phyloP scores from a whole-genome alignment of 192 early-diverging fungal genomes.

The Podila epicladia region DNA sequence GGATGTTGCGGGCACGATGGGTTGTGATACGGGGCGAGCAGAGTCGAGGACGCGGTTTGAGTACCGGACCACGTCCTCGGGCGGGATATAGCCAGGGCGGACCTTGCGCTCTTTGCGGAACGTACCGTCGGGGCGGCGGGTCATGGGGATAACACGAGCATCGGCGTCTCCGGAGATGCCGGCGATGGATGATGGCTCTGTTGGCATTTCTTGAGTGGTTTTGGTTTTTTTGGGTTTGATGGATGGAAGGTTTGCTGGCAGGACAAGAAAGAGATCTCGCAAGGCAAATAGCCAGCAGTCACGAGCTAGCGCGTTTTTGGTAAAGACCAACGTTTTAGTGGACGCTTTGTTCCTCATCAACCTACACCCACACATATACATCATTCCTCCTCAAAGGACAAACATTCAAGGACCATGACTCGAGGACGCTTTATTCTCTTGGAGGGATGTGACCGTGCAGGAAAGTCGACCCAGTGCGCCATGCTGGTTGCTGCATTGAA shows the following conservation, averaged over 20 bases:
- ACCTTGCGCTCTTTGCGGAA: slow-evolving; percentile 75
- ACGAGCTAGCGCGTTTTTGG: too few species aligned
- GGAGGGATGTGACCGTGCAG: slow-evolving; percentile 94
- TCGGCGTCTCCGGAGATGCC: slow-evolving; percentile 44
- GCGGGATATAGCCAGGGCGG: slow-evolving; percentile 73
- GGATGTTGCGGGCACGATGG: not conserved
- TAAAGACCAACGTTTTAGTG: too few species aligned
- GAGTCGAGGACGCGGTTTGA: slow-evolving; percentile 63
- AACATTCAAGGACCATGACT: slow-evolving; percentile 22
- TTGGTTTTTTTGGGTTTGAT: too few species aligned
- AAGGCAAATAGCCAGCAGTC: too few species aligned
- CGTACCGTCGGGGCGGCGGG: slow-evolving; percentile 74
- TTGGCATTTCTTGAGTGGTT: not conserved
- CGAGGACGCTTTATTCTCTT: slow-evolving; percentile 91
- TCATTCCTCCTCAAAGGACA: not conserved
- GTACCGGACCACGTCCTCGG: slow-evolving; percentile 72
- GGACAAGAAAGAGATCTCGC: too few species aligned
- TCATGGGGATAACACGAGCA: slow-evolving; percentile 69
- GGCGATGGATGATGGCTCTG: slow-evolving; percentile 8
- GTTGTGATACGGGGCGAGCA: slow-evolving; percentile 9
- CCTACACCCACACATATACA: too few species aligned
- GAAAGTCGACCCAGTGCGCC: slow-evolving; percentile 91
- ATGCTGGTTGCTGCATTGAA: slow-evolving; percentile 70
- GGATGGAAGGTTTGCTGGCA: too few species aligned
- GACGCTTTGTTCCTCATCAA: too few species aligned